Evolutionary conservation across 2,329 filamentous ascomycete species (phyloP).

Genomic region (Didymella sp.): DNA sequence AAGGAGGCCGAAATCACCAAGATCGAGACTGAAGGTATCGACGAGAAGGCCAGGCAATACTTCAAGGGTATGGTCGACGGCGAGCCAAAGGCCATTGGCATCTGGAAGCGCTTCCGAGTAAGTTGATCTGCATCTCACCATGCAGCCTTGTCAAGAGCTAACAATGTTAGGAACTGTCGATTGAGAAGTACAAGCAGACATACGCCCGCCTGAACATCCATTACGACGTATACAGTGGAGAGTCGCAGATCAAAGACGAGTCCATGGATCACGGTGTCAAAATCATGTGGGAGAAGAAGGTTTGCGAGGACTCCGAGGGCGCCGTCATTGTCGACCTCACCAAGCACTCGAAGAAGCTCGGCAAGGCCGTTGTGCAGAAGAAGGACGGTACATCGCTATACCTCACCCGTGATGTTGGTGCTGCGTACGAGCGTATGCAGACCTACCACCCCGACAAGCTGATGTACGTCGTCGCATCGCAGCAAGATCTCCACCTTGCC

Average conservation of each 20-base stretch:
- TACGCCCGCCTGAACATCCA: conserved; percentile 70
- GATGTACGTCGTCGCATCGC: conserved; percentile 70
- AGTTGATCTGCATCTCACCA: background rate
- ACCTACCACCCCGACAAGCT: conserved; percentile 70
- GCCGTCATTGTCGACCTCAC: conserved; percentile 73
- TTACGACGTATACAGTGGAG: conserved; percentile 72
- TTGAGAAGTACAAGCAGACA: conserved; percentile 69
- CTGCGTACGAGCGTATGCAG: conserved; percentile 67
- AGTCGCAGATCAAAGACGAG: conserved; percentile 69
- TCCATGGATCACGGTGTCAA: conserved; percentile 68
- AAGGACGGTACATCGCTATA: conserved; percentile 73
- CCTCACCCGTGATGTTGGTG: conserved; percentile 72
- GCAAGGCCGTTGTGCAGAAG: conserved; percentile 70
- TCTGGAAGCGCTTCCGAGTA: conserved; percentile 68
- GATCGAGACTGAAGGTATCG: conserved; percentile 52
- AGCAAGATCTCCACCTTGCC: conserved; percentile 69
- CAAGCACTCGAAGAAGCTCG: conserved; percentile 73
- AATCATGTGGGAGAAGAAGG: conserved; percentile 64
- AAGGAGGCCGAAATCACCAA: conserved; percentile 53
- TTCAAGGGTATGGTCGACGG: conserved; percentile 74
- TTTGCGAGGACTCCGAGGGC: conserved; percentile 70
- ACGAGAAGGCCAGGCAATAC: conserved; percentile 76
- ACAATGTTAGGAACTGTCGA: conserved; percentile 60
- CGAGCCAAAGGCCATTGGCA: conserved; percentile 63
- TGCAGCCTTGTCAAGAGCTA: conserved; percentile 1